These are phyloP conservation scores for Podospora didyma DNA, from an alignment of 495 filamentous ascomycete species.

Conservation along the genomic window DNA sequence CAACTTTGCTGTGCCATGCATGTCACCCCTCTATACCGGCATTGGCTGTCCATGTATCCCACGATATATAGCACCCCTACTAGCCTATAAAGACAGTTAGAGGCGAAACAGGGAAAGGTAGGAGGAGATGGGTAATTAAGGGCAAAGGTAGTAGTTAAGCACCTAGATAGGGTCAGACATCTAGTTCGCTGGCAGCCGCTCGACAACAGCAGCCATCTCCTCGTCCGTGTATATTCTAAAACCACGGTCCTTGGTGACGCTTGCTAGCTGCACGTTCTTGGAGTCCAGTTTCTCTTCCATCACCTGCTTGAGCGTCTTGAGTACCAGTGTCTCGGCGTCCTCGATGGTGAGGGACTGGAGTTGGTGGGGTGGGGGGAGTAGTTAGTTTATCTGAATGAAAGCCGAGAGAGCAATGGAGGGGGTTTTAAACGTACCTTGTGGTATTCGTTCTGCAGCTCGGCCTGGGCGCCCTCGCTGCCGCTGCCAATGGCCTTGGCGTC, in stretches of 20 bases:
- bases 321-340: conserved; percentile 89
- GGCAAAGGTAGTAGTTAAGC: neutral
- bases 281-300: conserved; percentile 99
- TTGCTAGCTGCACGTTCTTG: conserved; percentile 97
- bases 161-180: no score
- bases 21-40: no score
- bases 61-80: no score
- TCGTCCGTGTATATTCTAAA: conserved; percentile 97
- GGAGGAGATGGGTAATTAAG: no score
- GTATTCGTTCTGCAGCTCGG: conserved; percentile 96
- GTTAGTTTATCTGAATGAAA: neutral
- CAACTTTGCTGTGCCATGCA: no score
- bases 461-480: conserved; percentile 93
- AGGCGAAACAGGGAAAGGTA: no score
- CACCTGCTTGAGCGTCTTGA: conserved; percentile 98
- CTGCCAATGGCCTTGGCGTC: conserved; percentile 98
- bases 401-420: neutral
- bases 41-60: no score
- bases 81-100: no score
- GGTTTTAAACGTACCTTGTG: conserved; percentile 58
- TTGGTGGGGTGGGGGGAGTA: neutral
- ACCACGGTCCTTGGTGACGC: conserved; percentile 94
- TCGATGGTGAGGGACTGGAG: conserved; percentile 78
- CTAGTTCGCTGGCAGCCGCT: conserved; percentile 59
- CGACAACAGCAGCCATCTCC: conserved; percentile 90